phyloP scores from a whole-genome alignment of 2,329 filamentous ascomycete species.

The Fusarium bactridioides region DNA sequence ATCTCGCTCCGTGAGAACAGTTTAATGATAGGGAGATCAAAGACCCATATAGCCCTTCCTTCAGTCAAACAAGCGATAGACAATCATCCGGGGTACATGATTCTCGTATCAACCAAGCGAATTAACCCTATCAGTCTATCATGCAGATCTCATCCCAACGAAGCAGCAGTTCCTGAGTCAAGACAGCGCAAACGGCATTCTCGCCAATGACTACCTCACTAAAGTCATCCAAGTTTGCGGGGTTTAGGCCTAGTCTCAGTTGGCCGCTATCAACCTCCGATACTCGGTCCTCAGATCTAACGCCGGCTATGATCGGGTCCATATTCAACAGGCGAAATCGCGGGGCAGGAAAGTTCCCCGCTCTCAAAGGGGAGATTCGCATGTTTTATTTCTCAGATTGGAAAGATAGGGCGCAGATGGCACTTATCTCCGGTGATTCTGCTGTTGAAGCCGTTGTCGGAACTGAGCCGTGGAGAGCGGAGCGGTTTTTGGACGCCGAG shows the following conservation, averaged over 20 bases:
- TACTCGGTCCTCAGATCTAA: conserved; percentile 21
- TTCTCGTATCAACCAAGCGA: neutral
- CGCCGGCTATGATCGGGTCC: neutral
- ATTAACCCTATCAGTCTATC: conserved; percentile 1
- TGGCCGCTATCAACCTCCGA: neutral
- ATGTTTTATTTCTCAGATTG: neutral
- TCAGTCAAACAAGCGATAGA: neutral
- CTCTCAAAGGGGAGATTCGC: neutral
- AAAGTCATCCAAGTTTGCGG: neutral
- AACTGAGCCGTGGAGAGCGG: conserved; percentile 1
- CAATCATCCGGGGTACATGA: neutral
- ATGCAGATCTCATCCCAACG: neutral
- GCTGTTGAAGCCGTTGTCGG: conserved; percentile 1
- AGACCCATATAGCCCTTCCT: neutral
- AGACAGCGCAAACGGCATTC: neutral
- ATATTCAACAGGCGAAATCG: neutral
- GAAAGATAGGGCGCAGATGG: neutral
- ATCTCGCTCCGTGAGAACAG: too few relatives aligned
- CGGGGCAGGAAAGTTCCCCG: conserved; percentile 19
- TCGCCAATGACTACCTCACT: neutral
- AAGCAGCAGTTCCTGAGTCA: neutral
- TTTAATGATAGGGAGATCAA: neutral
- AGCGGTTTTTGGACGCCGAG: conserved; percentile 20
- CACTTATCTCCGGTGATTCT: neutral
- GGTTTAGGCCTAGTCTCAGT: neutral